Evolutionary conservation across 176 grass and related monocot species (phyloP).

Genomic region (Hsuehochloa calcarea): DNA sequence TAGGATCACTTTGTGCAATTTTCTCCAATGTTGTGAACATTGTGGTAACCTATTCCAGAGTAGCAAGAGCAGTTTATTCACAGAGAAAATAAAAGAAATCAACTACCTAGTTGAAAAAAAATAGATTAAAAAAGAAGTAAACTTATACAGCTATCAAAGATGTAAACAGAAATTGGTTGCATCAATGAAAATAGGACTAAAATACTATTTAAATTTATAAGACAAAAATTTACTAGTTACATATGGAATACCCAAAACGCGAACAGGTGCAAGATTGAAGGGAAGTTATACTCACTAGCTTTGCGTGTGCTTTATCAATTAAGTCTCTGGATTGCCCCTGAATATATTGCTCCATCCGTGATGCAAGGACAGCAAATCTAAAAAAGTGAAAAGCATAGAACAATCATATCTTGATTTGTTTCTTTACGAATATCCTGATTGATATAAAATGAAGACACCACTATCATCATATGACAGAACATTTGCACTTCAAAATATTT

Average conservation of each 20-base stretch:
- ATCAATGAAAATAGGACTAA: slow-evolving; percentile 23
- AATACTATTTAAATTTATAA: slow-evolving; percentile 17
- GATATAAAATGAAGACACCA: slow-evolving; percentile 11
- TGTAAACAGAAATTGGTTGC: slow-evolving; percentile 10
- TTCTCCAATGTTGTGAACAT: slow-evolving; percentile 96
- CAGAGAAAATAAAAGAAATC: slow-evolving; percentile 2
- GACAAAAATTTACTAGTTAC: background rate
- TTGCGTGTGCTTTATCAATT: slow-evolving; percentile 92
- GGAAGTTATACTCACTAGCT: slow-evolving; percentile 65
- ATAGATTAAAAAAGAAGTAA: background rate
- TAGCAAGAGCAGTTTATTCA: slow-evolving; percentile 31
- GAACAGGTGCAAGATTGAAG: background rate
- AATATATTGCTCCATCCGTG: slow-evolving; percentile 97
- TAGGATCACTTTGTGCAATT: slow-evolving; percentile 86
- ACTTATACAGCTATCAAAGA: background rate
- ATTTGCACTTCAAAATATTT: background rate
- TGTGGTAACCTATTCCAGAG: slow-evolving; percentile 66
- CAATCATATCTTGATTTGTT: slow-evolving; percentile 12
- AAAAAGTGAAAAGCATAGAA: slow-evolving; percentile 26
- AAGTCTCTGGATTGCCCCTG: slow-evolving; percentile 98
- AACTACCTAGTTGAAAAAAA: background rate
- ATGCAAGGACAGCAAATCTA: slow-evolving; percentile 90
- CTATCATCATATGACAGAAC: slow-evolving; percentile 8
- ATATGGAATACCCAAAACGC: slow-evolving; percentile 22
- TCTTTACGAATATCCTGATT: background rate